These are phyloP conservation scores for Coemansia sp. DNA, from an alignment of 192 early-diverging fungal genomes.

Conservation along the genomic window DNA sequence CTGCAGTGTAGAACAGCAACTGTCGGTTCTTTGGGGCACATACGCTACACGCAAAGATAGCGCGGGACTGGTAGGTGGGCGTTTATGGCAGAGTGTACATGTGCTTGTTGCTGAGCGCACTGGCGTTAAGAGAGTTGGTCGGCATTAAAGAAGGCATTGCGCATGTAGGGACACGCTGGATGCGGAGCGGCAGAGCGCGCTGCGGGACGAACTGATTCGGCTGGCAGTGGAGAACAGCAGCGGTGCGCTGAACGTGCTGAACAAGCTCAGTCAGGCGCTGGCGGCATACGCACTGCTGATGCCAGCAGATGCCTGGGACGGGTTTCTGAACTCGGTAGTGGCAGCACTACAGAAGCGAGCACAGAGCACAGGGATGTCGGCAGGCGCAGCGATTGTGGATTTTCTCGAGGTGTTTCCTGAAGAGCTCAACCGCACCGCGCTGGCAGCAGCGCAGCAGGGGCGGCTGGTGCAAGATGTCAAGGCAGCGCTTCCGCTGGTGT, in stretches of 20 bases:
- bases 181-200: conserved; percentile 31
- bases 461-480: conserved; percentile 32
- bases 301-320: conserved; percentile 25
- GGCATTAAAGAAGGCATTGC: neutral
- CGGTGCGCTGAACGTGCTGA: conserved; percentile 36
- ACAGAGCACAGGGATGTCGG: conserved; percentile 16
- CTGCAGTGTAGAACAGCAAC: conserved; percentile 17
- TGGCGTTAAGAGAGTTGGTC: neutral
- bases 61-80: conserved; percentile 30
- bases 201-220: conserved; percentile 36
- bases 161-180: conserved; percentile 38
- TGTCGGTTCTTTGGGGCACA: conserved; percentile 54
- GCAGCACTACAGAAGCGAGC: conserved; percentile 23
- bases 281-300: conserved; percentile 37
- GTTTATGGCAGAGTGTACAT: neutral
- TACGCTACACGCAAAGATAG: conserved; percentile 43
- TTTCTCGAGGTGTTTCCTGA: conserved; percentile 45
- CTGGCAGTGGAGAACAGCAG: conserved; percentile 35
- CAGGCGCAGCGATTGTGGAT: conserved; percentile 29
- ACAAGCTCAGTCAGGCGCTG: conserved; percentile 41
- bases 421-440: conserved; percentile 33
- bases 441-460: conserved; percentile 19
- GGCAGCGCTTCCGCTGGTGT: conserved; percentile 21
- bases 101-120: neutral
- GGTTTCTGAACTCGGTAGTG: conserved; percentile 24